Evolutionary conservation across 345 rosid species (phyloP).

Genomic region (Syzygium grande): DNA sequence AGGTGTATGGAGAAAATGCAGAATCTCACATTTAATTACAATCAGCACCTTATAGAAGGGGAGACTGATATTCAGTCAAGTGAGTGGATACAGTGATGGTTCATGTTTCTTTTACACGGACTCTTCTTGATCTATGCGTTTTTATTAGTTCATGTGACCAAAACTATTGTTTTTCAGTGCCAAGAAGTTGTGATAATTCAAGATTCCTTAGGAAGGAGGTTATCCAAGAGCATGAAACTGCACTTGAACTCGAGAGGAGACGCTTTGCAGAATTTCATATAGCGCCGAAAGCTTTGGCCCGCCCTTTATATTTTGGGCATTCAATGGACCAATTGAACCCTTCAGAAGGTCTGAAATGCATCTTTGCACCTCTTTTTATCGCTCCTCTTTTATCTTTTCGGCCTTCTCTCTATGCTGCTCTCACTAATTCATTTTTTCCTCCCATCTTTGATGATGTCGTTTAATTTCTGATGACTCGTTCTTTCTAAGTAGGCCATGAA

Average conservation of each 20-base stretch:
- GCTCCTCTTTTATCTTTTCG: not conserved
- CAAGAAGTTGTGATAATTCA: slow-evolving; percentile 32
- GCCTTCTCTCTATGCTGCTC: not conserved
- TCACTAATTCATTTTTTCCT: not conserved
- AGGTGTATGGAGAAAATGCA: slow-evolving; percentile 48
- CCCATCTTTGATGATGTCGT: not conserved
- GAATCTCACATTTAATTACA: slow-evolving; percentile 24
- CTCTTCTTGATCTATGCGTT: not conserved
- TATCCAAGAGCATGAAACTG: slow-evolving; percentile 39
- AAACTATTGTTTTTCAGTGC: slow-evolving; percentile 19
- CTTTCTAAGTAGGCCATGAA: slow-evolving; percentile 11
- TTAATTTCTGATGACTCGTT: not conserved
- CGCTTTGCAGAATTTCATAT: slow-evolving; percentile 28
- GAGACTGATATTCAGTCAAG: slow-evolving; percentile 63
- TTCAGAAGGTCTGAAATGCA: slow-evolving; percentile 36
- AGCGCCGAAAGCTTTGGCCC: slow-evolving; percentile 23
- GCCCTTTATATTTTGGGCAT: slow-evolving; percentile 38
- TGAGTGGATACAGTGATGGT: slow-evolving; percentile 3
- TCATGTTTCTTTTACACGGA: not conserved
- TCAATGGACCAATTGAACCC: slow-evolving; percentile 36
- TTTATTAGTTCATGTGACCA: not conserved
- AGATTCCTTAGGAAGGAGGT: slow-evolving; percentile 39
- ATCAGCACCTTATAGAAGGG: slow-evolving; percentile 36
- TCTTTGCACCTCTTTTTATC: not conserved
- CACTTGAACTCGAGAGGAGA: slow-evolving; percentile 37